Evolutionary conservation across 306 rosid genomes (phyloP).

Genomic region (Pyrus communis): DNA sequence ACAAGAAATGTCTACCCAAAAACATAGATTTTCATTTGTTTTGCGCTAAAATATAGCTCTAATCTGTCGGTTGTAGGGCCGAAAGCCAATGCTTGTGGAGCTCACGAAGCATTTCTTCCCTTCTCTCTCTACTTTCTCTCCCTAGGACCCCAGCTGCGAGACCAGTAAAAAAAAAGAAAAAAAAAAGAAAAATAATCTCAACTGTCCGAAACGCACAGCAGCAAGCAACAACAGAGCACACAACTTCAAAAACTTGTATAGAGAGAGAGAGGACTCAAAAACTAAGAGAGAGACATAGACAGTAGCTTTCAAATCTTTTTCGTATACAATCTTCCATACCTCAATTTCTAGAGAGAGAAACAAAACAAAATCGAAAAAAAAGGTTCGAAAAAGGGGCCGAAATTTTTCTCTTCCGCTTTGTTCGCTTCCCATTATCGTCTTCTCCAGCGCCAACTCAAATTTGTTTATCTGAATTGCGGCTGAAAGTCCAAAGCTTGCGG

Average conservation of each 20-base stretch:
- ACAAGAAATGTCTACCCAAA: constrained; percentile 2
- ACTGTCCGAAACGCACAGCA: constrained; percentile 28
- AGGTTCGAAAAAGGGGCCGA: constrained; percentile 1
- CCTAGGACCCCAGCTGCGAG: constrained; percentile 31
- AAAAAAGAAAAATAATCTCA: background rate
- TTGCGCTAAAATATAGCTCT: constrained; percentile 2
- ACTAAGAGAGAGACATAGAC: constrained; percentile 24
- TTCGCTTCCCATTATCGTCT: constrained; percentile 39
- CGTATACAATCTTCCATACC: constrained; percentile 25
- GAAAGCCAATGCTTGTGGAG: constrained; percentile 43
- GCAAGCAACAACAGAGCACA: constrained; percentile 24
- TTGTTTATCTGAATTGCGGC: constrained; percentile 27
- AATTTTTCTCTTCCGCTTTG: constrained; percentile 27
- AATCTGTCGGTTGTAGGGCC: constrained; percentile 28
- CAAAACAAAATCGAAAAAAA: background rate
- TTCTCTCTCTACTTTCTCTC: constrained; percentile 20
- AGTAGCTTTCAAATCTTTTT: constrained; percentile 29
- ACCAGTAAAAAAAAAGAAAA: constrained; percentile 5
- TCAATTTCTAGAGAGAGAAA: constrained; percentile 17
- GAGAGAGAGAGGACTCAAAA: background rate
- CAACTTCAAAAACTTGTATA: background rate
- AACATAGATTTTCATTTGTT: background rate
- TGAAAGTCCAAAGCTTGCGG: constrained; percentile 27
- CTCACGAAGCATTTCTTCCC: constrained; percentile 39
- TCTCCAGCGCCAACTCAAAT: constrained; percentile 40